Evolutionary conservation across 306 rosid species (phyloP), one percentile per base, ranked within the genome.

Genomic region (Lathyrus oleraceus): DNA sequence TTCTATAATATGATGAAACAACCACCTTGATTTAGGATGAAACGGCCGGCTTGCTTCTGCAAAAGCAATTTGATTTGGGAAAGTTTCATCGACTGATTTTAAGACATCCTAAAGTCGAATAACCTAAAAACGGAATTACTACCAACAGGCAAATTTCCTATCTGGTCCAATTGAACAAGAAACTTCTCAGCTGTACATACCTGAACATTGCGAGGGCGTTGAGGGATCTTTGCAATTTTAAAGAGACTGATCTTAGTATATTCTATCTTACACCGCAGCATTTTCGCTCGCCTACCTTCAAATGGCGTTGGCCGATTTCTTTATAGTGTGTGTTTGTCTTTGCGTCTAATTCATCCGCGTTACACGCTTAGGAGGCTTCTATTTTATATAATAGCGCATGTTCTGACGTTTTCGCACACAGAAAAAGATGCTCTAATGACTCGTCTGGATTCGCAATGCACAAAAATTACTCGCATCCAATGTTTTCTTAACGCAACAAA

Each of bases 11-110:
- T 19, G 45, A 43, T 19, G 15, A 20, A 64, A 53, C 43, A 30
- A 42, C 36, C 17, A 15, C 59, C 23, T 25, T 15, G 17, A 42
- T 54, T 65, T 49, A 57, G 30, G 27, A 25, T 23, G n/a, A 17
- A 64, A 53, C 56, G 9, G 16, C 23, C n/a, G 5, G 47, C 10
- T 17, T 16, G 10, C 20, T 32, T 43, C 16, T 30, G 28, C 10
- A 6, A 53, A 61, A 13, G 35, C 47, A 49, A 62, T 61, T 17
- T 61, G 39, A 21, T 20, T 27, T 17, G 28, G 27, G 10, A 20
- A 68, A 54, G 54, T 23, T 64, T 71, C 69, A 35, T 42, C 11
- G 39, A 47, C 20, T 21, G 57, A 43, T 42, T 61, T 16, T 70
- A 51, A 69, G 28, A 53, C 58, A 49, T 25, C 44, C 11, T 2